These are phyloP conservation scores for Chaetomiaceae sp. DNA, from an alignment of 2,329 filamentous ascomycete species.

Conservation along the genomic window DNA sequence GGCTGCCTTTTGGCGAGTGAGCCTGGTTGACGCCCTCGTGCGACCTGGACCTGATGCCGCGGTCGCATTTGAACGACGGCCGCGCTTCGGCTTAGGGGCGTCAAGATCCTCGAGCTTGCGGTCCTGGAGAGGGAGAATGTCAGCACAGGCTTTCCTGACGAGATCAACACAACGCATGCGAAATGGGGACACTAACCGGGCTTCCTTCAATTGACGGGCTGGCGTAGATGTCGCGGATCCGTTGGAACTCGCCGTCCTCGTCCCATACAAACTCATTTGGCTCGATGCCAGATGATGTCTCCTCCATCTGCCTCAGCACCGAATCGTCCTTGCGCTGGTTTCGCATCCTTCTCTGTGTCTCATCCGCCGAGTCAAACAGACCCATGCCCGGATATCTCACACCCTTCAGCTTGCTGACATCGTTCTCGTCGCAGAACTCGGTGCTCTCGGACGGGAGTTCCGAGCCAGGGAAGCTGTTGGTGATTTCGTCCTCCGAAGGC, in stretches of 20 bases:
- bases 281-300: constrained; percentile 59
- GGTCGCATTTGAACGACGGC: constrained; percentile 15
- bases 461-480: constrained; percentile 26
- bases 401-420: constrained; percentile 60
- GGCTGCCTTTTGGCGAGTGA: constrained; percentile 13
- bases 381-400: constrained; percentile 74
- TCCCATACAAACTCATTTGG: constrained; percentile 63
- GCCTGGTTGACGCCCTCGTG: constrained; percentile 18
- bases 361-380: constrained; percentile 74
- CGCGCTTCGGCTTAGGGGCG: constrained; percentile 22
- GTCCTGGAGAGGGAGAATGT: constrained; percentile 10
- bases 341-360: constrained; percentile 66
- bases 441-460: constrained; percentile 26
- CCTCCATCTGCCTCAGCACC: constrained; percentile 62
- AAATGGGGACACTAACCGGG: constrained; percentile 38
- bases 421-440: constrained; percentile 28
- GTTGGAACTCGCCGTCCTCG: constrained; percentile 45
- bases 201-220: constrained; percentile 50
- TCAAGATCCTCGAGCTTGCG: constrained; percentile 21
- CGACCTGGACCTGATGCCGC: constrained; percentile 3
- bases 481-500: constrained; percentile 29
- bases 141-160: not conserved
- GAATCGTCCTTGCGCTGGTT: constrained; percentile 75
- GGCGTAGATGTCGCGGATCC: constrained; percentile 56
- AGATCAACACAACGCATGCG: not conserved